Evolutionary conservation across 768 basidiomycete genomes (phyloP), one percentile per base, ranked within the genome.

Genomic region (Crassisporium funariophilum): DNA sequence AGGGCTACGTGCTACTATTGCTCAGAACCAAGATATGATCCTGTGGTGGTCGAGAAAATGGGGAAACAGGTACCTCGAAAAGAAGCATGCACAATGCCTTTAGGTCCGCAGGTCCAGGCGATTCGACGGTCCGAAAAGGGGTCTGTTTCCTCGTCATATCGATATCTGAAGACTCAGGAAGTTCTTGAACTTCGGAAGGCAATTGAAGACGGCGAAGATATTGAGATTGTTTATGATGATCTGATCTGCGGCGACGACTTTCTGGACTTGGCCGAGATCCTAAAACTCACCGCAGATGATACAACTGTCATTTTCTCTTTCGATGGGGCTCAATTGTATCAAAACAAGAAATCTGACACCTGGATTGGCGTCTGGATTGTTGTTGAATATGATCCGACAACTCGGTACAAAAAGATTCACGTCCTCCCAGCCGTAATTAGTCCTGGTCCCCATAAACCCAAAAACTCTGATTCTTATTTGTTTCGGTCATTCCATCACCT

Each of bases 321-420:
- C 34, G 46, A 47, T 15, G 40, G 46, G 5, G 46, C 46, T 15
- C 46, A 47, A 34, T 29, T 62, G 49, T 54, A 61, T 58, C 16
- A 20, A 31, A 21, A 43, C 40, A 44, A 64, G n/a, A 31, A 31
- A 31, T 31, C 29, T 5, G 29, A 31, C 29, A 31, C 29, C n/a
- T 31, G 29, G 29, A 31, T 31, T 5, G 29, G 29, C n/a, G n/a
- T 31, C 29, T 31, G 29, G 29, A 31, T 31, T 5, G n/a, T 31
- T 31, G 29, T n/a, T 11, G 29, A 31, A 59, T 41, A 41, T 25
- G 25, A 25, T 25, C 27, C 24, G 19, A 37, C 16, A 16, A 37
- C n/a, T 19, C 36, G 21, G 22, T 22, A 41, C 40, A 23, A 41
- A 46, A 36, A 36, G 36, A 38, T n/a, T n/a, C 5, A 23, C 16